Evolutionary conservation across 2,329 filamentous ascomycete species (phyloP).

Genomic region (Paraconiothyrium sp.): DNA sequence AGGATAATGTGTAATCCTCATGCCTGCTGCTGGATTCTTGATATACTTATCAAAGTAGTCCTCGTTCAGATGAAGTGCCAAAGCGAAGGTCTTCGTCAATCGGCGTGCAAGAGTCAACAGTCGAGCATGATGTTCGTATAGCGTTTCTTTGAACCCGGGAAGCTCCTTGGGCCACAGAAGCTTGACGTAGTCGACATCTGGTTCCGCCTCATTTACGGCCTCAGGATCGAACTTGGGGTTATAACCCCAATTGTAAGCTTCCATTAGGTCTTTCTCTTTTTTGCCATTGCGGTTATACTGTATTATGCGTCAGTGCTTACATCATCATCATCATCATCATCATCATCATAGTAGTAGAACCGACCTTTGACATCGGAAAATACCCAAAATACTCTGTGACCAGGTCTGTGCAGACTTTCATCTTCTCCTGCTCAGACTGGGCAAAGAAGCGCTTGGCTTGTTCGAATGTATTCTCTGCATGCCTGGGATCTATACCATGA

Average conservation of each 20-base stretch:
- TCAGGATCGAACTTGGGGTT: conserved; percentile 28
- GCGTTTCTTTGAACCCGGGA: conserved; percentile 59
- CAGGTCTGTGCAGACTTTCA: conserved; percentile 57
- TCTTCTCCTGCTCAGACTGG: conserved; percentile 56
- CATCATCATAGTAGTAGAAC: background rate
- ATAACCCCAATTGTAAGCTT: conserved; percentile 37
- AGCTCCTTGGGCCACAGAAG: conserved; percentile 32
- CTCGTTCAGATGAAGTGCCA: conserved; percentile 64
- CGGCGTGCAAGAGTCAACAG: conserved; percentile 62
- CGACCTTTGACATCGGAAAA: conserved; percentile 42
- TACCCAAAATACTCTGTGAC: conserved; percentile 50
- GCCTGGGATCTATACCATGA: conserved; percentile 22
- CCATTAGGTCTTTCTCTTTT: conserved; percentile 54
- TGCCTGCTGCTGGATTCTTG: conserved; percentile 57
- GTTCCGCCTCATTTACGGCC: conserved; percentile 14
- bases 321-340: too few relatives aligned
- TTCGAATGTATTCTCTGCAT: conserved; percentile 44
- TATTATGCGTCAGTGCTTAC: background rate
- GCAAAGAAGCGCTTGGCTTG: conserved; percentile 56
- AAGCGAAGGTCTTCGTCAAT: conserved; percentile 63
- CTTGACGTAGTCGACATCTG: conserved; percentile 5
- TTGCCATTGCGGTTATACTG: conserved; percentile 60
- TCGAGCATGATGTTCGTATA: conserved; percentile 59
- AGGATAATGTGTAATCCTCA: conserved; percentile 37
- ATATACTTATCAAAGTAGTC: conserved; percentile 65